Evolutionary conservation across 441 rosid genomes (phyloP).

Genomic region (Pelargonium myrrhifolium): DNA sequence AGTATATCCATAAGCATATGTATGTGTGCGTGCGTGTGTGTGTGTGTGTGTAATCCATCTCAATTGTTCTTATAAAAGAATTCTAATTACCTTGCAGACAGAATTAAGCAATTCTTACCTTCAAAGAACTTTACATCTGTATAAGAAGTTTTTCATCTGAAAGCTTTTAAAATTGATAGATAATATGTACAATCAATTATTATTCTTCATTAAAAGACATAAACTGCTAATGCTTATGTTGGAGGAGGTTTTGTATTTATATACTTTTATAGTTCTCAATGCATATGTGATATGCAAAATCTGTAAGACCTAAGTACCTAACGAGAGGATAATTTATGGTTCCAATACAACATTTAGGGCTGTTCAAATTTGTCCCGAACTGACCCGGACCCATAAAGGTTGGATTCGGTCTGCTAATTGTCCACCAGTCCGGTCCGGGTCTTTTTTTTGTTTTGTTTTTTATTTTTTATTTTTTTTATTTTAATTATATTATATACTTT

Average conservation of each 20-base stretch:
- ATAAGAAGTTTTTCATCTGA: not conserved
- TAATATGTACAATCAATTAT: not conserved
- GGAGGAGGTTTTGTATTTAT: not conserved
- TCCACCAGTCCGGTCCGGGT: no score
- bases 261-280: not conserved
- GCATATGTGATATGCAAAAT: not conserved
- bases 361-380: no score
- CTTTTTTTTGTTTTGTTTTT: no score
- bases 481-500: no score
- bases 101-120: not conserved
- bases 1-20: not conserved
- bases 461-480: no score
- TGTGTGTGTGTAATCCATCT: not conserved
- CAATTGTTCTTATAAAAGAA: not conserved
- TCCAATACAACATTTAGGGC: not conserved
- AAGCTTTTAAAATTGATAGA: not conserved
- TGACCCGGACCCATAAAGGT: no score
- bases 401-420: no score
- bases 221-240: not conserved
- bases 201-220: not conserved
- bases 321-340: not conserved
- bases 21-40: no score
- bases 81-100: conserved; percentile 8
- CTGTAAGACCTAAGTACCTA: not conserved
- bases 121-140: not conserved